Evolutionary conservation across 805 yeast genomes (phyloP).

Genomic region (Starmerella khaoyaiensis): DNA sequence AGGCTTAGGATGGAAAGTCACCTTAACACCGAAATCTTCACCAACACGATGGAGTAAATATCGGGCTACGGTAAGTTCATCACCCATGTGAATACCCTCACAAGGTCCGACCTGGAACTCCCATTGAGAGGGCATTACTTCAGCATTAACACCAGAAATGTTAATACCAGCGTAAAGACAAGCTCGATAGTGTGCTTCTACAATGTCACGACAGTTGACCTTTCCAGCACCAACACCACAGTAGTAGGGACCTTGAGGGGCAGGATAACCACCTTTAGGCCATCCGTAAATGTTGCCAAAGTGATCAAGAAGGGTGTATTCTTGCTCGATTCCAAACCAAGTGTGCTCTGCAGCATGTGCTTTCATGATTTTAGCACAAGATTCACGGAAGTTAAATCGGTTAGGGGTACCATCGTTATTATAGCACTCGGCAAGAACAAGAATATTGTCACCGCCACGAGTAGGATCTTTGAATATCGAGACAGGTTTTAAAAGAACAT

Average conservation of each 20-base stretch:
- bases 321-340: conserved; percentile 99
- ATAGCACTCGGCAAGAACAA: conserved; percentile 93
- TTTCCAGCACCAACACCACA: conserved; percentile 99
- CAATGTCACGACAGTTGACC: conserved; percentile 94
- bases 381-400: conserved; percentile 96
- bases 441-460: conserved; percentile 93
- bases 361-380: conserved; percentile 85
- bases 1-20: conserved; percentile 98
- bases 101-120: conserved; percentile 99
- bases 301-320: conserved; percentile 90
- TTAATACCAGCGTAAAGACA: conserved; percentile 84
- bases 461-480: conserved; percentile 93
- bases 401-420: conserved; percentile 98
- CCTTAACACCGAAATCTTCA: conserved; percentile 97
- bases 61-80: conserved; percentile 92
- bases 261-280: conserved; percentile 99
- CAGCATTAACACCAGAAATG: conserved; percentile 96
- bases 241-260: conserved; percentile 99
- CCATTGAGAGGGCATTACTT: conserved; percentile 99
- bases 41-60: conserved; percentile 87
- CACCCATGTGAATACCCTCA: conserved; percentile 92
- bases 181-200: conserved; percentile 98
- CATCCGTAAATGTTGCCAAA: conserved; percentile 86
- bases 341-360: conserved; percentile 74
- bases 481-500: conserved; percentile 88